phyloP scores from a whole-genome alignment of 1,284 basidiomycete genomes.

The Puccinia novopanici region DNA sequence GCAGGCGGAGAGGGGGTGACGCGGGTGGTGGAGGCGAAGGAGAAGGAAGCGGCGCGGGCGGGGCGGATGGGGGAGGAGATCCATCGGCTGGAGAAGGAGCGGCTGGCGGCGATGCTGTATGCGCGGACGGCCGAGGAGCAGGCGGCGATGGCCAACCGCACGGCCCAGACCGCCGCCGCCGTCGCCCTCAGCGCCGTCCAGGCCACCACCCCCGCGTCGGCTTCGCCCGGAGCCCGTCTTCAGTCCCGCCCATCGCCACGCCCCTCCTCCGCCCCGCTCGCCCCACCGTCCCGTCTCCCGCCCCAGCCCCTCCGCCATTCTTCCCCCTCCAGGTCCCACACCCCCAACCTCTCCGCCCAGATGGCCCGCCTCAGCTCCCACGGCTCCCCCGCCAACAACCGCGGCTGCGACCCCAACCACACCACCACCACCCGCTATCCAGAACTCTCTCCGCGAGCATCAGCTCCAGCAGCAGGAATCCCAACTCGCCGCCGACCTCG shows the following conservation, averaged over 20 bases:
- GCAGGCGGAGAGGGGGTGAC: slow-evolving; percentile 35
- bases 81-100: slow-evolving; percentile 44
- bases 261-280: not conserved
- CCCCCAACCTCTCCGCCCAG: slow-evolving; percentile 3
- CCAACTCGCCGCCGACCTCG: slow-evolving; percentile 1
- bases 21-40: slow-evolving; percentile 42
- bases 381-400: no score
- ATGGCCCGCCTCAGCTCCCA: not conserved
- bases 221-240: not conserved
- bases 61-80: slow-evolving; percentile 40
- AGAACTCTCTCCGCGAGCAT: slow-evolving; percentile 18
- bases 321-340: not conserved
- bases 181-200: slow-evolving; percentile 46
- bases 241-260: slow-evolving; percentile 5
- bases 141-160: slow-evolving; percentile 36
- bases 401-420: no score
- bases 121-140: slow-evolving; percentile 49
- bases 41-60: slow-evolving; percentile 32
- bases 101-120: slow-evolving; percentile 37
- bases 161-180: slow-evolving; percentile 45
- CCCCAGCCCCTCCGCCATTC: not conserved
- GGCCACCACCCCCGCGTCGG: slow-evolving; percentile 13
- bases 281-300: not conserved
- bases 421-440: no score
- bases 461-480: not conserved